Evolutionary conservation across 768 basidiomycete genomes (phyloP).

Genomic region (Leccinum fibrillosum): DNA sequence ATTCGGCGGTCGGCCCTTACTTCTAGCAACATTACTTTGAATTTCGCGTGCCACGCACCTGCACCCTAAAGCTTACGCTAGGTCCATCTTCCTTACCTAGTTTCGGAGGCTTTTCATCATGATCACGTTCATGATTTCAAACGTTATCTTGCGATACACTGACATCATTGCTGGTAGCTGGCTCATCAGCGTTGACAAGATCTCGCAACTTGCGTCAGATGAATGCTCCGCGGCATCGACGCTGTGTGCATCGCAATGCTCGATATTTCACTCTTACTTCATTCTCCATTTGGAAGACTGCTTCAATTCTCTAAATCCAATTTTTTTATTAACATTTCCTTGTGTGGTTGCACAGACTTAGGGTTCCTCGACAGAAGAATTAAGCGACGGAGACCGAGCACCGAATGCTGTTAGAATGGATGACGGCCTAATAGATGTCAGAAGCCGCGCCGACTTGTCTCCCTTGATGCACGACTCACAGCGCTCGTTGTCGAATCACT

Average conservation of each 20-base stretch:
- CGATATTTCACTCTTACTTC: too few species aligned
- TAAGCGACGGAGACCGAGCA: not conserved
- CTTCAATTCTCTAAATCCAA: not conserved
- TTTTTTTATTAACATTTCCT: not conserved
- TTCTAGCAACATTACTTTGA: not conserved
- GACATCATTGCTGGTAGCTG: not conserved
- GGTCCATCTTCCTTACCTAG: not conserved
- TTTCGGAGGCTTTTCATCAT: not conserved
- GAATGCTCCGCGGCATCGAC: not conserved
- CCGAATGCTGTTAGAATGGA: not conserved
- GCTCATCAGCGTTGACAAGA: not conserved
- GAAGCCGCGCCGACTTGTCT: not conserved
- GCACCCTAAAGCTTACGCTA: not conserved
- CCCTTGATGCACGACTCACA: not conserved
- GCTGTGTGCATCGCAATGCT: not conserved
- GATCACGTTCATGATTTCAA: not conserved
- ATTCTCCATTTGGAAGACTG: constrained; percentile 7
- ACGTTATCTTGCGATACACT: not conserved
- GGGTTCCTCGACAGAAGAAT: not conserved
- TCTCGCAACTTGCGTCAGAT: not conserved
- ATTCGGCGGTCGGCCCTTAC: not conserved
- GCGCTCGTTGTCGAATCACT: not conserved
- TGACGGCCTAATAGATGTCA: not conserved
- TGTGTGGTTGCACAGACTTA: not conserved
- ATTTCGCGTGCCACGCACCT: not conserved